Evolutionary conservation across 768 basidiomycete genomes (phyloP), one percentile per base, ranked within the genome.

Genomic region (Rhodotorula babjevae): DNA sequence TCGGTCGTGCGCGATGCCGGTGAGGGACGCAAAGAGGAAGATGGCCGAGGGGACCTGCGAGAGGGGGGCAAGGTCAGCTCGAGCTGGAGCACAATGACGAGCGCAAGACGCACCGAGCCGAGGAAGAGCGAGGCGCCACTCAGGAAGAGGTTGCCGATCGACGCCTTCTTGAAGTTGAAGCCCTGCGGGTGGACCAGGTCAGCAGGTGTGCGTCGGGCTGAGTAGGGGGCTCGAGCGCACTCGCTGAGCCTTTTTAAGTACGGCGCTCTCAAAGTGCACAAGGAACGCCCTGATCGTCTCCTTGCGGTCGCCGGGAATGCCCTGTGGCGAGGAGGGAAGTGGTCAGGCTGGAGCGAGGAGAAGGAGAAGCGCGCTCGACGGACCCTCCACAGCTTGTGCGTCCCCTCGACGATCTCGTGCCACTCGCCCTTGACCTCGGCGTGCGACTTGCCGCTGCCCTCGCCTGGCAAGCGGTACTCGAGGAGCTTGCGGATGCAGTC

Each of bases 81-180:
- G 31, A 42, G n/a, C 1, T 18, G 47, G 47, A 31, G 5, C 31
- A 11, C 9, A 56, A 31, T 9, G 12, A 11, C 15, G n/a, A 14
- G 12, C n/a, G n/a, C 12, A 31, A 27, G 4, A 47, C 57, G 29
- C 31, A 69, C 50, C 44, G 92, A 95, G 11, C 92, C 88, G 78
- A 97, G 92, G 82, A 97, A 93, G 21, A 86, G 87, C 76, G 91
- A 89, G 7, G 92, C 90, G 23, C 91, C 92, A 14, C 92, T 90
- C 36, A 97, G 84, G 79, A 95, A 90, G 79, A 92, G 93, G 60
- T 77, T 72, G 46, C 76, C 71, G 46, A 77, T 65, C 5, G 77
- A 79, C 78, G 93, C 93, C 77, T 94, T 94, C 63, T 90, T 83
- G 82, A 95, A 98, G 36, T 91, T 90, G 81, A 96, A 97, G 73